A percentile compares a stretch with the other conserved stretches of the same genome.
These are phyloP conservation scores for Cryptosporidium felis DNA, from an alignment of 169 alveolate genomes.

Conservation along the genomic window DNA sequence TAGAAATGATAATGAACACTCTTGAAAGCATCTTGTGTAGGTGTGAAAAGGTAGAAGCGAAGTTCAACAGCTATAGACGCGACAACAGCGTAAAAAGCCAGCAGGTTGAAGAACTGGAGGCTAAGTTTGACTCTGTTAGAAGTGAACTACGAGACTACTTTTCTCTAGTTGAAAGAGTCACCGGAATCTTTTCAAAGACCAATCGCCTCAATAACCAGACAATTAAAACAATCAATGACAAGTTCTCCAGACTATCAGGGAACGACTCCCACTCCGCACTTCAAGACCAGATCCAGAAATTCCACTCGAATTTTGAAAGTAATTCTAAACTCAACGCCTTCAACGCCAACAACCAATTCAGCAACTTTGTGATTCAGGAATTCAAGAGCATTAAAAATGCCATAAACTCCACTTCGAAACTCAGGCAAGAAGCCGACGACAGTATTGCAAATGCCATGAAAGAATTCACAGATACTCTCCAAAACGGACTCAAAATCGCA, in stretches of 20 bases:
- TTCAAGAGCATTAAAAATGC: slow-evolving; percentile 52
- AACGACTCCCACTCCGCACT: background rate
- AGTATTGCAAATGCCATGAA: slow-evolving; percentile 65
- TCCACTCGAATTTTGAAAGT: slow-evolving; percentile 37
- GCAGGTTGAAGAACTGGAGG: slow-evolving; percentile 2
- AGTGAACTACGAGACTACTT: slow-evolving; percentile 10
- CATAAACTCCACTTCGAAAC: slow-evolving; percentile 34
- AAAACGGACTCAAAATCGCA: slow-evolving; percentile 62
- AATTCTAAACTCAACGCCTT: slow-evolving; percentile 36
- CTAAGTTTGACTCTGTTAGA: slow-evolving; percentile 11
- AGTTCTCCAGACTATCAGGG: slow-evolving; percentile 15
- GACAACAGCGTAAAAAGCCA: background rate
- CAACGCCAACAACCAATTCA: slow-evolving; percentile 59
- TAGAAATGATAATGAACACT: slow-evolving; percentile 50
- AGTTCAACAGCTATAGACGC: background rate
- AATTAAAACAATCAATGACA: slow-evolving; percentile 40
- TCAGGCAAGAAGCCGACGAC: slow-evolving; percentile 64
- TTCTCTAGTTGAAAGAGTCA: background rate
- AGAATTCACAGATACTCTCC: slow-evolving; percentile 59
- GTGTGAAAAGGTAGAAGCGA: slow-evolving; percentile 50
- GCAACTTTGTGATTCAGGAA: slow-evolving; percentile 39
- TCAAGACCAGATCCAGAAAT: slow-evolving; percentile 28
- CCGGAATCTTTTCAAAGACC: slow-evolving; percentile 17
- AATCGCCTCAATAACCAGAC: slow-evolving; percentile 9
- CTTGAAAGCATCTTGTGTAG: slow-evolving; percentile 40